Evolutionary conservation across 345 rosid species (phyloP).

Genomic region (Dovyalis caffra): DNA sequence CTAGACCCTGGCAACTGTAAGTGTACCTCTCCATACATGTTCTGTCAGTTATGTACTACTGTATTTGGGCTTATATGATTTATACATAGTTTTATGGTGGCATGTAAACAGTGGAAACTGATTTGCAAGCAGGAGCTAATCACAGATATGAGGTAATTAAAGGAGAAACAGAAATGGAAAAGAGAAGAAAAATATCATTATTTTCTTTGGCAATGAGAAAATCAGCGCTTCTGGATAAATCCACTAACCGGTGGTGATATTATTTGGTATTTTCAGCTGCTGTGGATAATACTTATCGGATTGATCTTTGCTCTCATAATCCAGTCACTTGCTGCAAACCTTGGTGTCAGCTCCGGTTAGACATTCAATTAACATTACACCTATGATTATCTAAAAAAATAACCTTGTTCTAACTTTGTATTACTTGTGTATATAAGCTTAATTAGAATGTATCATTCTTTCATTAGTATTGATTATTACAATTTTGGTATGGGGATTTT

Average conservation of each 20-base stretch:
- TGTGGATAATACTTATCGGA: conserved; percentile 64
- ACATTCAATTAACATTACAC: neutral
- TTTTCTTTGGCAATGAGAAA: neutral
- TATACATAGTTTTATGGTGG: neutral
- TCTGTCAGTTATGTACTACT: neutral
- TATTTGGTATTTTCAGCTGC: conserved; percentile 36
- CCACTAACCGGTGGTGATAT: neutral
- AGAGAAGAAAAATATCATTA: neutral
- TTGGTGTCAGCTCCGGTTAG: conserved; percentile 68
- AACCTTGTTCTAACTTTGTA: neutral
- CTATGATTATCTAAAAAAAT: neutral
- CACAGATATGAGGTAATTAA: conserved; percentile 48
- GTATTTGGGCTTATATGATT: neutral
- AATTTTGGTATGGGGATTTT: conserved; percentile 1
- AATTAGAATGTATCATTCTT: neutral
- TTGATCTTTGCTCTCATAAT: conserved; percentile 61
- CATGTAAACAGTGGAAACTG: conserved; percentile 58
- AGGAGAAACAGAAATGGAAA: neutral
- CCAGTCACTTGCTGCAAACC: conserved; percentile 69
- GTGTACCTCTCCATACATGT: neutral
- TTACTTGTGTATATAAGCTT: neutral
- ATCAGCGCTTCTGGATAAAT: neutral
- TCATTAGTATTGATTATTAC: neutral
- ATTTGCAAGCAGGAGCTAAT: conserved; percentile 67
- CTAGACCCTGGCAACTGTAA: conserved; percentile 65